Conservation (phyloP, 2,329 filamentous ascomycete genomes). For the Exserohilum turcica region DNA sequence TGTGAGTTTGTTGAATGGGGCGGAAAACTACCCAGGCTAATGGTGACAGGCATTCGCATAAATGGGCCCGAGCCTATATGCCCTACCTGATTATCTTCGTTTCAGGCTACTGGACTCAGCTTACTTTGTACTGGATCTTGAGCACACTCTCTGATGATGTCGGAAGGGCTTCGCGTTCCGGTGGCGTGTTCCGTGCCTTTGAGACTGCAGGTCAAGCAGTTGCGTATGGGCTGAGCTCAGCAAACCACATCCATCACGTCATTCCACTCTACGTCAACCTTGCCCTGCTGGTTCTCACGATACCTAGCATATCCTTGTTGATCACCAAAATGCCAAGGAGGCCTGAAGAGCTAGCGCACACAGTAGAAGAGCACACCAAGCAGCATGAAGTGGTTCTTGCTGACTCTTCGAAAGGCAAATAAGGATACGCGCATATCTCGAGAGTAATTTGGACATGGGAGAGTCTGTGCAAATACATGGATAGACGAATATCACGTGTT, state of each 20-base stretch:
- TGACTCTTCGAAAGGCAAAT: neutral
- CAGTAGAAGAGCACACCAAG: neutral
- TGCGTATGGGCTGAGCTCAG: constrained; percentile 17
- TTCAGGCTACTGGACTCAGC: constrained; percentile 11
- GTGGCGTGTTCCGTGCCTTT: constrained; percentile 16
- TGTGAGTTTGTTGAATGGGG: neutral
- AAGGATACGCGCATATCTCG: neutral
- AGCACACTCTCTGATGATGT: constrained; percentile 11
- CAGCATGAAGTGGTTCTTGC: neutral
- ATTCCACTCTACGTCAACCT: constrained; percentile 14
- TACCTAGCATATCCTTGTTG: constrained; percentile 13
- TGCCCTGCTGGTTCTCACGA: constrained; percentile 5
- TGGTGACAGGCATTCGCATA: neutral
- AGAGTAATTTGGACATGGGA: too few species aligned
- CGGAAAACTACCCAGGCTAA: neutral
- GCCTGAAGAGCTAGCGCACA: neutral
- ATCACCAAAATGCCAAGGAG: constrained; percentile 11
- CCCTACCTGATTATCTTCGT: constrained; percentile 13
- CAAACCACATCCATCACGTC: constrained; percentile 6
- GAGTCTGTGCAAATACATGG: too few species aligned
- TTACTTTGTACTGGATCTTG: constrained; percentile 16
- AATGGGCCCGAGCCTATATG: constrained; percentile 10
- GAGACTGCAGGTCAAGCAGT: constrained; percentile 15
- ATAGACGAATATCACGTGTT: too few species aligned
- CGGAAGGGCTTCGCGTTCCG: constrained; percentile 6